Percentiles rank a stretch among this genome's conserved stretches.
phyloP scores from a whole-genome alignment of 1,284 basidiomycete genomes.

The Abortiporus biennis region DNA sequence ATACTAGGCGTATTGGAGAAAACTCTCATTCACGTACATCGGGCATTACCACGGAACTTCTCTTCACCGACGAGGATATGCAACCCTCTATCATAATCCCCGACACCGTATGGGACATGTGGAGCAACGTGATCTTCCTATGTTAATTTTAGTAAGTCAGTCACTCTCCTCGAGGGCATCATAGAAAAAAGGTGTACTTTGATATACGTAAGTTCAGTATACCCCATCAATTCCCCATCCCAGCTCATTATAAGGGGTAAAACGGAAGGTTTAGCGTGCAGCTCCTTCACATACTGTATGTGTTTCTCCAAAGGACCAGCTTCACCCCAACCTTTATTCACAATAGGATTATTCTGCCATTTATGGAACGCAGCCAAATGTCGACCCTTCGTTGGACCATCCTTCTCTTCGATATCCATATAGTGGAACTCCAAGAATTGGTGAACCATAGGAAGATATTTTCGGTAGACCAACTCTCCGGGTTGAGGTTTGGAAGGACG shows the following conservation, averaged over 20 bases:
- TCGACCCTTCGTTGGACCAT: constrained; percentile 16
- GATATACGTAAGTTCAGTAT: constrained; percentile 44
- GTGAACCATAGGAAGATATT: constrained; percentile 37
- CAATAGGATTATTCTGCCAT: constrained; percentile 49
- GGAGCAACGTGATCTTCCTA: constrained; percentile 39
- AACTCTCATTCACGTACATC: no score
- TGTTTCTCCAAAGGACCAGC: constrained; percentile 43
- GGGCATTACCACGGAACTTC: constrained; percentile 35
- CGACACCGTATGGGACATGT: constrained; percentile 32
- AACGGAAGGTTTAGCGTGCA: constrained; percentile 35
- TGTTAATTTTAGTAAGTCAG: background rate
- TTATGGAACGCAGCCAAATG: constrained; percentile 42
- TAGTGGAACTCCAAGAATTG: constrained; percentile 38
- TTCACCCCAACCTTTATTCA: constrained; percentile 47
- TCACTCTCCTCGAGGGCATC: background rate
- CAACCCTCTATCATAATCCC: constrained; percentile 45
- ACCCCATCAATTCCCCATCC: constrained; percentile 50
- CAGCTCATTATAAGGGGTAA: constrained; percentile 44
- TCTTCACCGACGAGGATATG: constrained; percentile 46
- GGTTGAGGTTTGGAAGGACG: constrained; percentile 45
- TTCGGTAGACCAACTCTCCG: constrained; percentile 40
- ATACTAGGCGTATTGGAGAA: no score
- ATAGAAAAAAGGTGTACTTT: constrained; percentile 27
- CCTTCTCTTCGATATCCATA: constrained; percentile 31
- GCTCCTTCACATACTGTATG: constrained; percentile 33